phyloP scores from a whole-genome alignment of 495 filamentous ascomycete genomes.

The Aspergillus egyptiacus region DNA sequence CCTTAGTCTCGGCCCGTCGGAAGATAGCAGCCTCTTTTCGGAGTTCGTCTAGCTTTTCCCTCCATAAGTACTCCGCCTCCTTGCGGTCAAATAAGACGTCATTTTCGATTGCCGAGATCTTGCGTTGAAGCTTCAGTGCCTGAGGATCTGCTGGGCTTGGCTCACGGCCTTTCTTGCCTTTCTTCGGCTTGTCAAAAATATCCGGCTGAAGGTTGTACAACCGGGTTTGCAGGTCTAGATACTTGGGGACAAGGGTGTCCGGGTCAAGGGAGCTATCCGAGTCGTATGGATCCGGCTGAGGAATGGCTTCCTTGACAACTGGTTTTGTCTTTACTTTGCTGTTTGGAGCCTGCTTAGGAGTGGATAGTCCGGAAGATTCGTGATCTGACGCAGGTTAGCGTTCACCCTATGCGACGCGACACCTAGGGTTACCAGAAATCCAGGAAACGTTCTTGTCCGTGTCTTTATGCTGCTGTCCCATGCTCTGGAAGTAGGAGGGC shows the following conservation, averaged over 20 bases:
- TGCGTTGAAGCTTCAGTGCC: conserved; percentile 58
- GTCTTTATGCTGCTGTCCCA: conserved; percentile 30
- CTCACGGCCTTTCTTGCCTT: conserved; percentile 34
- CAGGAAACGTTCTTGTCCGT: conserved; percentile 36
- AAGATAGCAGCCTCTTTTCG: conserved; percentile 48
- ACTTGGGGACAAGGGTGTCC: conserved; percentile 69
- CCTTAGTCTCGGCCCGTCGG: conserved; percentile 27
- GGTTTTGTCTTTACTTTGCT: conserved; percentile 25
- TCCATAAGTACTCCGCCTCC: conserved; percentile 72
- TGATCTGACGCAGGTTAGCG: conserved; percentile 32
- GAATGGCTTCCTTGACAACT: conserved; percentile 23
- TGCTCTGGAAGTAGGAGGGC: conserved; percentile 56
- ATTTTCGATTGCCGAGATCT: conserved; percentile 68
- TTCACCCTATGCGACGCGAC: conserved; percentile 16
- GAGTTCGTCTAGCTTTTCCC: conserved; percentile 56
- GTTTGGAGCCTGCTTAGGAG: conserved; percentile 23
- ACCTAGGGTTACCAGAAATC: conserved; percentile 37
- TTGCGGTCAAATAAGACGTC: conserved; percentile 81
- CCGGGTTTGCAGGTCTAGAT: conserved; percentile 62
- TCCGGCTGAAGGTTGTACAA: conserved; percentile 71
- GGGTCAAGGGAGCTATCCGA: conserved; percentile 55
- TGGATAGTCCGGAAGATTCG: conserved; percentile 30
- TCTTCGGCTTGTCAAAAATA: conserved; percentile 41
- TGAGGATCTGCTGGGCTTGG: conserved; percentile 35
- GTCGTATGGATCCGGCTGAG: conserved; percentile 30